Base-by-base conservation (phyloP, 139 green algal genomes). In the Limnomonas spitsbergensis region DNA sequence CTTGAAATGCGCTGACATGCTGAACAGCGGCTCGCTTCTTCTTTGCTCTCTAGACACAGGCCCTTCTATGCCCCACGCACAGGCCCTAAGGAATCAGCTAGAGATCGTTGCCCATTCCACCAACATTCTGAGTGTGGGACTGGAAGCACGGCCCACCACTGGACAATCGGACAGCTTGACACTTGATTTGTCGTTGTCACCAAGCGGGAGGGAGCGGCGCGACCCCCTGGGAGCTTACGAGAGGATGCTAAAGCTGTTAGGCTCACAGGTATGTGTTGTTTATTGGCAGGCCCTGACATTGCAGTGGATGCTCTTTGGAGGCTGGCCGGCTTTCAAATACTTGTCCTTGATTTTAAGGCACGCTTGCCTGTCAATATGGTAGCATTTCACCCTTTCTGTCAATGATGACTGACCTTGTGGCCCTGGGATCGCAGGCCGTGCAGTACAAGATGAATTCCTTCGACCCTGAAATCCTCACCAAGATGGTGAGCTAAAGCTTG, bases 381-480 rank as follows among this genome's bases (percentile, higher is more conserved):
- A n/a, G n/a, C n/a, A n/a, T n/a, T n/a, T n/a, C n/a, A n/a, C n/a
- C n/a, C n/a, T n/a, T n/a, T n/a, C n/a, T n/a, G n/a, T n/a, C n/a
- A n/a, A n/a, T n/a, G n/a, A n/a, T n/a, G n/a, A n/a, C n/a, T n/a
- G n/a, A n/a, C n/a, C n/a, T n/a, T n/a, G n/a, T n/a, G n/a, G n/a
- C n/a, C n/a, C n/a, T n/a, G n/a, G n/a, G n/a, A n/a, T n/a, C n/a
- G 38, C 53, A 81, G 76, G 36, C 56, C 24, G 35, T 83, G 27
- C 35, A 56, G 26, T 71, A 83, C 37, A 90, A 90, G 81, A 84
- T 90, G 82, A 82, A 90, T 39, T 80, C 68, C 37, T 90, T 90
- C 68, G 80, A 90, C 67, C 85, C 80, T 0, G 66, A 67, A 6
- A 42, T 81, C 6, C 78, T 90, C 42, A 79, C 84, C 53, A 73